Evolutionary conservation across 2,329 filamentous ascomycete genomes (phyloP).

Genomic region (Fusarium vanettenii): DNA sequence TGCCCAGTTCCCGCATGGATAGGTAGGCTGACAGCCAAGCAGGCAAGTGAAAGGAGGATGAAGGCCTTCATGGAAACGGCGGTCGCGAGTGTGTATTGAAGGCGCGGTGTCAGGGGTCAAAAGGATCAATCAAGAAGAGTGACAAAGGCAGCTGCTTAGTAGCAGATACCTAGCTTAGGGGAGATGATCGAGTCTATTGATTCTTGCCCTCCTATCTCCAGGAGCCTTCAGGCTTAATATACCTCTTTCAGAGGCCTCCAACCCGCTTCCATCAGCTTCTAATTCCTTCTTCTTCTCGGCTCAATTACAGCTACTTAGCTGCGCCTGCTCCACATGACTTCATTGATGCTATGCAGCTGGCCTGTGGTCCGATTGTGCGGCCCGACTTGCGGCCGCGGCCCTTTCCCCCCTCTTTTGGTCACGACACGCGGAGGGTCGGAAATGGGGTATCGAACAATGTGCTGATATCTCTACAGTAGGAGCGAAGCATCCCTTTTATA

Average conservation of each 20-base stretch:
- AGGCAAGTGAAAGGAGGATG: constrained; percentile 17
- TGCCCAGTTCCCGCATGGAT: constrained; percentile 15
- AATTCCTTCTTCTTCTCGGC: not conserved
- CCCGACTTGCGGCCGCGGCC: not conserved
- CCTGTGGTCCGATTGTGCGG: not conserved
- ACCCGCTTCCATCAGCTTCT: not conserved
- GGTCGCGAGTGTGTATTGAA: not conserved
- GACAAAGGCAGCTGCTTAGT: not conserved
- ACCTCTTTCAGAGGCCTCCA: not conserved
- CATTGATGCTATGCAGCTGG: not conserved
- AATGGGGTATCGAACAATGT: constrained; percentile 15
- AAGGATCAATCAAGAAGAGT: not conserved
- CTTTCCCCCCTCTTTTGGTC: not conserved
- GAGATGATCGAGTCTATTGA: not conserved
- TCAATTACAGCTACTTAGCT: not conserved
- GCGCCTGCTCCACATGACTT: not conserved
- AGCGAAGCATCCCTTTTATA: constrained; percentile 19
- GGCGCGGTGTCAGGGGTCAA: not conserved
- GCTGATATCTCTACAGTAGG: constrained; percentile 13
- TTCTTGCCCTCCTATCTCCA: not conserved
- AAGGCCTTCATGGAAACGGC: constrained; percentile 16
- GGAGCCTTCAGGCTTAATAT: not conserved
- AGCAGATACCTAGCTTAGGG: not conserved
- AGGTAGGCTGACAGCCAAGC: constrained; percentile 19
- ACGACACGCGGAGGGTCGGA: constrained; percentile 2